Percentiles rank a stretch among this genome's conserved stretches.
phyloP scores from a whole-genome alignment of 768 basidiomycete genomes.

The Leucocoprinus sp. region DNA sequence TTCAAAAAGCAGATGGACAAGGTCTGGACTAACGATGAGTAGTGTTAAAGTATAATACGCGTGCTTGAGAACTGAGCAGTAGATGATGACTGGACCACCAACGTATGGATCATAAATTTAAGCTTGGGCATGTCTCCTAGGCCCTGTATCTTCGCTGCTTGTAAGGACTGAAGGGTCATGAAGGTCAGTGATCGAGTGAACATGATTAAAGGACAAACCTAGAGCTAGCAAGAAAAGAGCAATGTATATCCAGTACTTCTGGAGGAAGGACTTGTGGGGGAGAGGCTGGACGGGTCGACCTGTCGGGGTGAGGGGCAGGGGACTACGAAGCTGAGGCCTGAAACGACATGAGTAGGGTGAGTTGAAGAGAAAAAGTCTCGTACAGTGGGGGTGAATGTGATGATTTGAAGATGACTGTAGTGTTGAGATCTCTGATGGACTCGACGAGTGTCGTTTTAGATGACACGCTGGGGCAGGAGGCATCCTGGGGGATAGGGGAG shows the following conservation, averaged over 20 bases:
- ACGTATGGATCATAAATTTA: constrained; percentile 1
- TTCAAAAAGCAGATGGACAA: constrained; percentile 69
- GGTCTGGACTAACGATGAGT: constrained; percentile 49
- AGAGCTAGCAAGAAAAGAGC: constrained; percentile 48
- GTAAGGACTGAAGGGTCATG: constrained; percentile 20
- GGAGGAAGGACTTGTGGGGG: constrained; percentile 71
- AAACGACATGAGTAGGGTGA: constrained; percentile 2
- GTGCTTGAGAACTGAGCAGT: too few species aligned
- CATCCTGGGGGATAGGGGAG: constrained; percentile 58
- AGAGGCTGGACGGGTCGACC: constrained; percentile 54
- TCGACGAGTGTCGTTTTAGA: constrained; percentile 17
- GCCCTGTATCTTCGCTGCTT: constrained; percentile 27
- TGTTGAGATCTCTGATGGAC: constrained; percentile 31
- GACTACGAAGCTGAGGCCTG: constrained; percentile 62
- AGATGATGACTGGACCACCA: neutral
- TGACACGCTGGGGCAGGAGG: constrained; percentile 42
- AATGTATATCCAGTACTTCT: constrained; percentile 90
- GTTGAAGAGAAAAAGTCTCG: constrained; percentile 16
- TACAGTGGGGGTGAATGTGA: constrained; percentile 52
- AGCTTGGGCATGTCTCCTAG: constrained; percentile 7
- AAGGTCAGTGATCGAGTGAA: neutral
- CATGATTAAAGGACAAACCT: constrained; percentile 31
- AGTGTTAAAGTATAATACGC: constrained; percentile 12
- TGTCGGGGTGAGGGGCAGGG: constrained; percentile 57
- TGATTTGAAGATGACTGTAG: constrained; percentile 39